Conservation (phyloP, 306 rosid species). For the Inga laurina region DNA sequence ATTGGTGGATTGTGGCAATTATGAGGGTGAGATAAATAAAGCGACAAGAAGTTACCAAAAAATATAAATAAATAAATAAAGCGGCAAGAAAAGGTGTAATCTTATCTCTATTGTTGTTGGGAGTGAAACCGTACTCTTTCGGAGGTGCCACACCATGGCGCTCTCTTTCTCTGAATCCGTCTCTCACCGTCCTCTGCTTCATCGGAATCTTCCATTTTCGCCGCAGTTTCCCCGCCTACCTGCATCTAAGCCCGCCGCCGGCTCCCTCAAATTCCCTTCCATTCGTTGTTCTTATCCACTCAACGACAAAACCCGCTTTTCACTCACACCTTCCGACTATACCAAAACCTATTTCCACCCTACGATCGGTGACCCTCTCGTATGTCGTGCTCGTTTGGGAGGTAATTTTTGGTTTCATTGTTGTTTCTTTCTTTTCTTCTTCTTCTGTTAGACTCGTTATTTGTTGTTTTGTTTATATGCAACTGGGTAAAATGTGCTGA, state of each 20-base stretch:
- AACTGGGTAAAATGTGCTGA: neutral
- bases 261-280: slow-evolving; percentile 24
- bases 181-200: slow-evolving; percentile 25
- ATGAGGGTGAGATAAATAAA: neutral
- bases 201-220: neutral
- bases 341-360: slow-evolving; percentile 75
- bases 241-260: slow-evolving; percentile 9
- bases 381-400: slow-evolving; percentile 77
- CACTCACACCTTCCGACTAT: slow-evolving; percentile 67
- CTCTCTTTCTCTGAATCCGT: slow-evolving; percentile 35
- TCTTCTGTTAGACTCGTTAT: neutral
- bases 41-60: too few species aligned
- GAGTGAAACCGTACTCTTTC: neutral
- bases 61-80: neutral
- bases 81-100: neutral
- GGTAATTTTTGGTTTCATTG: slow-evolving; percentile 41
- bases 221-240: slow-evolving; percentile 28
- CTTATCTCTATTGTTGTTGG: neutral
- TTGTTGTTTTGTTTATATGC: neutral
- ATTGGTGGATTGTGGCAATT: neutral
- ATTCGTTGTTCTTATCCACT: slow-evolving; percentile 53
- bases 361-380: slow-evolving; percentile 60
- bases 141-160: slow-evolving; percentile 30
- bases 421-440: neutral
- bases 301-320: slow-evolving; percentile 30